phyloP scores from a whole-genome alignment of 2,329 filamentous ascomycete species.

The Neurospora sp. region DNA sequence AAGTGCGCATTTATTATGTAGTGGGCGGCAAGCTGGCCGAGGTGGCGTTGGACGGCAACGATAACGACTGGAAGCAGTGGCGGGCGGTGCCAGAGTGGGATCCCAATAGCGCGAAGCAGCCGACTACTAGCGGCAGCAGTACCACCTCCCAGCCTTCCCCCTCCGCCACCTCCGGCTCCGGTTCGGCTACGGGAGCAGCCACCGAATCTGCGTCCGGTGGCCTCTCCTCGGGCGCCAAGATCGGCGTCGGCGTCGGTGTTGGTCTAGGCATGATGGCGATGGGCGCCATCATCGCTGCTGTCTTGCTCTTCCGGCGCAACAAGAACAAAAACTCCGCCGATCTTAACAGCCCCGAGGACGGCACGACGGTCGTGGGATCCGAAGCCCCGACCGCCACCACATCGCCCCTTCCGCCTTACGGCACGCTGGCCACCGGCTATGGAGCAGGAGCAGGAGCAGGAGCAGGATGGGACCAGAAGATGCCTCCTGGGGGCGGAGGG shows the following conservation, averaged over 20 bases:
- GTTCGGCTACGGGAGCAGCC: neutral
- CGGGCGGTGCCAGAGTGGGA: slow-evolving; percentile 11
- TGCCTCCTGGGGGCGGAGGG: neutral
- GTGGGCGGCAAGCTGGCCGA: slow-evolving; percentile 24
- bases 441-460: neutral
- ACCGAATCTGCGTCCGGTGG: slow-evolving; percentile 7
- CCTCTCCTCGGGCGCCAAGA: slow-evolving; percentile 26
- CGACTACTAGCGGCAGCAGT: neutral
- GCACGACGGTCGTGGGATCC: slow-evolving; percentile 9
- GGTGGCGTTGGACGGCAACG: slow-evolving; percentile 19
- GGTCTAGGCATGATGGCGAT: slow-evolving; percentile 24
- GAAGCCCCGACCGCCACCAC: slow-evolving; percentile 2
- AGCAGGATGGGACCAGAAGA: slow-evolving; percentile 10
- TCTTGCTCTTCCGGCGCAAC: slow-evolving; percentile 20
- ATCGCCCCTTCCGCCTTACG: slow-evolving; percentile 6
- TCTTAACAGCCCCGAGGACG: slow-evolving; percentile 5
- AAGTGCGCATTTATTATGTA: slow-evolving; percentile 26
- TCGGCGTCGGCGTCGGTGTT: slow-evolving; percentile 26
- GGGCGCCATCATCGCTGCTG: slow-evolving; percentile 18
- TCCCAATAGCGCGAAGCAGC: slow-evolving; percentile 3
- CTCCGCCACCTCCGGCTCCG: slow-evolving; percentile 1
- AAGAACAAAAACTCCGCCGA: slow-evolving; percentile 1
- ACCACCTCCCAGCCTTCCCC: slow-evolving; percentile 13
- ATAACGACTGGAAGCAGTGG: slow-evolving; percentile 22
- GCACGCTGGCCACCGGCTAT: slow-evolving; percentile 6